Base-by-base conservation (phyloP, 192 early-diverging fungal species). In the Chytriomyces confervae region DNA sequence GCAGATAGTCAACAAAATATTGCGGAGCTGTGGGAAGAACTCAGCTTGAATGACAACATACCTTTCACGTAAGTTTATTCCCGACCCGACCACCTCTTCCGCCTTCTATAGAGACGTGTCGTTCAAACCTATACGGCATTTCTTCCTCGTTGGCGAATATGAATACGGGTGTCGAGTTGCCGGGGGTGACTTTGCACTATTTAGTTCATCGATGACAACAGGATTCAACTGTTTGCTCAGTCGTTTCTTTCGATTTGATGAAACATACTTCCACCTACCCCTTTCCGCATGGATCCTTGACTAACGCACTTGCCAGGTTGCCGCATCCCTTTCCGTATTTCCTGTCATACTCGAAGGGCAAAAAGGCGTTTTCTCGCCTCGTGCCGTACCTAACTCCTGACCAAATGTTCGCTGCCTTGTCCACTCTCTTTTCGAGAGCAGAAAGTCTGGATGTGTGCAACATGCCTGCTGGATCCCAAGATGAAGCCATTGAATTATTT, bases 321-420 rank as follows among this genome's bases (percentile, higher is more conserved):
- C 84, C 85, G n/a, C 96, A 98, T 78, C 93, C 96, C n/a, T 91
- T 98, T 66, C 91, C 93, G 9, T 91, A 89, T 6, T 89, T 97
- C 78, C 82, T 99, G 66, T 91, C 92, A 29, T 90, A 91, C 74
- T 81, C 91, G 48, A 99, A 99, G 84, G 97, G 96, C 45, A 95
- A 95, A 76, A 91, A 92, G 61, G 83, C 95, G n/a, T 86, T 97
- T 49, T 92, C 95, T 11, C 92, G 97, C 13, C 87, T 94, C 6
- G 87, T 94, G 44, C 89, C 93, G 53, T 91, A 93, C 61, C 81
- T 96, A 66, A 82, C 85, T 23, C 88, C 89, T 5, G 95, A 97
- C 69, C 94, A 95, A 80, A 90, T 87, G 18, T 77, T 97, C 78
- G 88, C 88, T 0, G 76, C 96, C 66, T 86, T 97, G 69, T 94